A percentile compares a stretch with the other conserved stretches of the same genome.
These are phyloP conservation scores for Gossypium trilobum DNA, from an alignment of 441 rosid species.

Conservation along the genomic window DNA sequence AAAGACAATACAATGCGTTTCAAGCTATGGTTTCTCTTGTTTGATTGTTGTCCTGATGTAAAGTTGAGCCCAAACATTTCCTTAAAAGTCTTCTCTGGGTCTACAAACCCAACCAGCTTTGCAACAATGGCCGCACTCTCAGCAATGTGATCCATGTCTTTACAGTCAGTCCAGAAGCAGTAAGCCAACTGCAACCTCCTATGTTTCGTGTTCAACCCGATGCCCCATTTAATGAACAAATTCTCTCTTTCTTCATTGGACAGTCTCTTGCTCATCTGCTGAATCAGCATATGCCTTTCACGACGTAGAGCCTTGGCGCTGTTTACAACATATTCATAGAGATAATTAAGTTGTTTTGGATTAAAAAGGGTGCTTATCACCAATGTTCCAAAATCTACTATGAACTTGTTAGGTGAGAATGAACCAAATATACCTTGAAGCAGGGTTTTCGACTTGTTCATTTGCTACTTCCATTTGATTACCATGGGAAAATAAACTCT, in stretches of 20 bases:
- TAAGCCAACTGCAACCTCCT: slow-evolving; percentile 61
- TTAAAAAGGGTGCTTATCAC: background rate
- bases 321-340: slow-evolving; percentile 8
- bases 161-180: slow-evolving; percentile 51
- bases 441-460: slow-evolving; percentile 28
- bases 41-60: slow-evolving; percentile 29
- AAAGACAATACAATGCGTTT: slow-evolving; percentile 39
- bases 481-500: slow-evolving; percentile 39
- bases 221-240: slow-evolving; percentile 63
- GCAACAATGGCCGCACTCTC: slow-evolving; percentile 71
- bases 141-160: slow-evolving; percentile 52
- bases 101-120: slow-evolving; percentile 58
- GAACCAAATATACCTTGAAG: slow-evolving; percentile 44
- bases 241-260: slow-evolving; percentile 50
- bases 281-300: slow-evolving; percentile 70
- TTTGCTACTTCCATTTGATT: slow-evolving; percentile 35
- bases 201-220: slow-evolving; percentile 45
- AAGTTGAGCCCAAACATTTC: slow-evolving; percentile 77
- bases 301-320: slow-evolving; percentile 57
- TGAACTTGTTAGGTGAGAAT: background rate
- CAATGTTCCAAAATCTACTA: background rate
- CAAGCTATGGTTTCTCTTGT: slow-evolving; percentile 38
- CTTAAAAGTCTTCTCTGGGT: slow-evolving; percentile 52
- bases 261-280: slow-evolving; percentile 54
- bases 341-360: background rate